phyloP scores from a whole-genome alignment of 305 asterid species.

The Rubia balearica region DNA sequence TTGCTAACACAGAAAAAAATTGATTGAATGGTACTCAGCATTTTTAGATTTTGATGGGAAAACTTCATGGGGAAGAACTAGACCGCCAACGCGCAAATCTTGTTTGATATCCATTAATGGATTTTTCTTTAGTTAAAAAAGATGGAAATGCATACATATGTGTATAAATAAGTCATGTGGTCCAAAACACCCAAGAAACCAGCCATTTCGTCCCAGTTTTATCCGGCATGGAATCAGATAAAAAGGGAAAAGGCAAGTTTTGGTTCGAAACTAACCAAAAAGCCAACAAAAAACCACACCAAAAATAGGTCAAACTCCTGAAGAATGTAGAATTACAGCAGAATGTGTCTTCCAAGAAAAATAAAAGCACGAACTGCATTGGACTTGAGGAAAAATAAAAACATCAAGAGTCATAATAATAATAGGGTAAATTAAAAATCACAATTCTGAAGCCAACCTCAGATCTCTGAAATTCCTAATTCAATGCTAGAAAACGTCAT shows the following conservation, averaged over 20 bases:
- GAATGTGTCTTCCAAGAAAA: conserved; percentile 23
- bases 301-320: conserved; percentile 21
- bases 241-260: conserved; percentile 29
- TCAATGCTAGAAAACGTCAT: conserved; percentile 9
- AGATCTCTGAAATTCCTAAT: conserved; percentile 6
- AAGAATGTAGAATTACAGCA: conserved; percentile 17
- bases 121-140: not conserved
- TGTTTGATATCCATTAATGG: not conserved
- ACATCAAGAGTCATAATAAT: conserved; percentile 12
- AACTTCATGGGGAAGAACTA: conserved; percentile 22
- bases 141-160: not conserved
- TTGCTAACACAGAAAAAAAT: not conserved
- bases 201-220: conserved; percentile 18
- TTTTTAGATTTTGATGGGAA: conserved; percentile 22
- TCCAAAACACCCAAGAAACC: conserved; percentile 21
- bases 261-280: conserved; percentile 26
- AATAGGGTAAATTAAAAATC: no score
- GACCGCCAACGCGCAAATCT: conserved; percentile 25
- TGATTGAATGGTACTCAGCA: conserved; percentile 15
- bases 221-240: conserved; percentile 36
- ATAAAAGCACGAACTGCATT: not conserved
- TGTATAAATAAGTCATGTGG: not conserved
- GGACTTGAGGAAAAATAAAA: conserved; percentile 2
- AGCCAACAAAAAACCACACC: conserved; percentile 20
- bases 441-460: no score